Conservation (phyloP, 2,329 filamentous ascomycete species). For the Claviceps quebecensis region DNA sequence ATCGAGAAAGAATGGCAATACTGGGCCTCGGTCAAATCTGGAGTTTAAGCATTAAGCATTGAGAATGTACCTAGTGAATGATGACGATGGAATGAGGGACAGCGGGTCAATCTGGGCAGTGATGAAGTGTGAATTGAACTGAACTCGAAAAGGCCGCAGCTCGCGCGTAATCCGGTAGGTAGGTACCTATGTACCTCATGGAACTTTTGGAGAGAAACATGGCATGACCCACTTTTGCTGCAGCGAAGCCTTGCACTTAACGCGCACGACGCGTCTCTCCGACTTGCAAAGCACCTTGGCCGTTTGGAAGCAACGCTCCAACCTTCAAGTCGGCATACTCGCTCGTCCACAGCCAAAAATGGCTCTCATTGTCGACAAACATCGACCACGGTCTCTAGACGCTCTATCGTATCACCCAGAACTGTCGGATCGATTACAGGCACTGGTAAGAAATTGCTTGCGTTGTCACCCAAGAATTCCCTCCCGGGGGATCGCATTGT, state of each 20-base stretch:
- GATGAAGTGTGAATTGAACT: too few species aligned
- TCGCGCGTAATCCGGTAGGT: neutral
- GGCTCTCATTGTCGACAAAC: slow-evolving; percentile 60
- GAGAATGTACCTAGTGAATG: neutral
- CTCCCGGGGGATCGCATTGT: neutral
- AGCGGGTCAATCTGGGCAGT: too few species aligned
- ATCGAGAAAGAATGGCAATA: neutral
- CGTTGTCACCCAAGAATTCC: neutral
- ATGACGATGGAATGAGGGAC: too few species aligned
- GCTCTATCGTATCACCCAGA: slow-evolving; percentile 76
- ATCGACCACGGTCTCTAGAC: slow-evolving; percentile 61
- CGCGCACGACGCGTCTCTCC: slow-evolving; percentile 22
- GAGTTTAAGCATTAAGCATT: neutral
- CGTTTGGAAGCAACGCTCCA: slow-evolving; percentile 4
- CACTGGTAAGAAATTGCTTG: slow-evolving; percentile 49
- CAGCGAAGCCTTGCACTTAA: slow-evolving; percentile 17
- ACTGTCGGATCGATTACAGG: slow-evolving; percentile 72
- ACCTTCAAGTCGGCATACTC: slow-evolving; percentile 5
- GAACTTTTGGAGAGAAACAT: neutral
- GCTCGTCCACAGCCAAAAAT: slow-evolving; percentile 26
- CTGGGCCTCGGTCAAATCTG: neutral
- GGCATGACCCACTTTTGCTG: neutral
- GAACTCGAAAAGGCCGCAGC: neutral
- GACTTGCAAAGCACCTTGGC: slow-evolving; percentile 13
- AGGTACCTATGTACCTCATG: neutral